phyloP scores from a whole-genome alignment of 2,329 filamentous ascomycete species.

The Rhexocercosporidium sp. region DNA sequence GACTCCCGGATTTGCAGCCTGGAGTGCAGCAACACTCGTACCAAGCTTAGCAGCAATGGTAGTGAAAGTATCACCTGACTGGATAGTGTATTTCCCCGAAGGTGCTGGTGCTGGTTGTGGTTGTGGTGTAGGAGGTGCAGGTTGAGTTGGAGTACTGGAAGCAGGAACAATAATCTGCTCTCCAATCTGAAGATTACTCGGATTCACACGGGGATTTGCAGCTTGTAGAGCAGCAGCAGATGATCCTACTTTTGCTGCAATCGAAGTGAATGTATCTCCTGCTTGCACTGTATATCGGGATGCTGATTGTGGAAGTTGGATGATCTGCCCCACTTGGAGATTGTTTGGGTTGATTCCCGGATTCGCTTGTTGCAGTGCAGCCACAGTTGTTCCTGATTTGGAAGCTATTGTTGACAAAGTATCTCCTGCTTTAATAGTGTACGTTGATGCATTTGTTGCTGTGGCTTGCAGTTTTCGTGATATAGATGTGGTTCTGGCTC shows the following conservation, averaged over 20 bases:
- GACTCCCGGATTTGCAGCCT: slow-evolving; percentile 16
- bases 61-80: slow-evolving; percentile 14
- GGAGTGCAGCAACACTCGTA: slow-evolving; percentile 6
- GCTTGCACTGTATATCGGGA: slow-evolving; percentile 13
- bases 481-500: neutral
- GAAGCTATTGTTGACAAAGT: slow-evolving; percentile 18
- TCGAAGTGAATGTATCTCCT: slow-evolving; percentile 18
- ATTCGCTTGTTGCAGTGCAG: slow-evolving; percentile 19
- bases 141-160: neutral
- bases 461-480: neutral
- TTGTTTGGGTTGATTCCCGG: slow-evolving; percentile 14
- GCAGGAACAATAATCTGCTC: neutral
- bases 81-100: slow-evolving; percentile 7
- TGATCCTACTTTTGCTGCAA: slow-evolving; percentile 1
- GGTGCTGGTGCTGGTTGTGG: neutral
- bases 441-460: neutral
- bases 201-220: slow-evolving; percentile 12
- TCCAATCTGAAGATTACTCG: slow-evolving; percentile 16
- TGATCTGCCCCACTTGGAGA: slow-evolving; percentile 21
- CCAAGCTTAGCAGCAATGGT: slow-evolving; percentile 4
- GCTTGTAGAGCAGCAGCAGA: neutral
- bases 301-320: neutral
- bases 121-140: neutral
- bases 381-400: slow-evolving; percentile 12
- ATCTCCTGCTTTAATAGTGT: slow-evolving; percentile 24